Percentiles rank a stretch among this genome's conserved stretches.
phyloP scores from a whole-genome alignment of 1,139 yeast genomes.

The Candida tropicalis region DNA sequence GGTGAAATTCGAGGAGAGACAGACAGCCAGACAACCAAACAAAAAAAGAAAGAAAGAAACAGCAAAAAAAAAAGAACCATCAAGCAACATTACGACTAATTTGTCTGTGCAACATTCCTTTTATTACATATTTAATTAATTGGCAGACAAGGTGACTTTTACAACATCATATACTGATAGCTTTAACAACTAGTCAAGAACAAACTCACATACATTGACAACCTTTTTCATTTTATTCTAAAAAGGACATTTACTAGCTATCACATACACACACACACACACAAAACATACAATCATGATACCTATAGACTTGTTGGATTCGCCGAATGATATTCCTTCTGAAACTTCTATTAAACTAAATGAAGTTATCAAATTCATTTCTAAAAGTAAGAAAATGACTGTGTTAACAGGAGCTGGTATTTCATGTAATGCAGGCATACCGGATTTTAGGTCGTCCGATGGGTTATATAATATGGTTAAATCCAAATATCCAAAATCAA shows the following conservation, averaged over 20 bases:
- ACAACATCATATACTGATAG: too few relatives aligned
- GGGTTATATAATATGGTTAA: slow-evolving; percentile 83
- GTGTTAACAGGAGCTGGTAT: slow-evolving; percentile 93
- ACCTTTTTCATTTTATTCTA: too few relatives aligned
- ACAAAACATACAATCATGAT: slow-evolving; percentile 31
- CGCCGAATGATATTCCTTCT: slow-evolving; percentile 14
- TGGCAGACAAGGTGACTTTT: too few relatives aligned
- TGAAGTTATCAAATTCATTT: slow-evolving; percentile 45
- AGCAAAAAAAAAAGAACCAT: not conserved
- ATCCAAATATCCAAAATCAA: slow-evolving; percentile 58
- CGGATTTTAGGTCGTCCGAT: slow-evolving; percentile 84
- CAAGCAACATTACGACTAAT: not conserved
- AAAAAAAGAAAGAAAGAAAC: not conserved
- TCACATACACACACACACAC: too few relatives aligned
- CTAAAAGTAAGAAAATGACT: slow-evolving; percentile 53
- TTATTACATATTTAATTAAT: too few relatives aligned
- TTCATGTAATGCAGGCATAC: slow-evolving; percentile 95
- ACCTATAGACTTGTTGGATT: slow-evolving; percentile 30
- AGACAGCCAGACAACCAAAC: not conserved
- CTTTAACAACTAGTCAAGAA: too few relatives aligned
- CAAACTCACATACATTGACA: not conserved
- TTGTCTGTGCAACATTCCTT: not conserved
- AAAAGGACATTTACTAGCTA: too few relatives aligned
- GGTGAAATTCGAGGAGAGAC: not conserved
- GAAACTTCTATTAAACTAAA: slow-evolving; percentile 29